phyloP scores from a whole-genome alignment of 176 grass and related monocot species.

The Typha latifolia region DNA sequence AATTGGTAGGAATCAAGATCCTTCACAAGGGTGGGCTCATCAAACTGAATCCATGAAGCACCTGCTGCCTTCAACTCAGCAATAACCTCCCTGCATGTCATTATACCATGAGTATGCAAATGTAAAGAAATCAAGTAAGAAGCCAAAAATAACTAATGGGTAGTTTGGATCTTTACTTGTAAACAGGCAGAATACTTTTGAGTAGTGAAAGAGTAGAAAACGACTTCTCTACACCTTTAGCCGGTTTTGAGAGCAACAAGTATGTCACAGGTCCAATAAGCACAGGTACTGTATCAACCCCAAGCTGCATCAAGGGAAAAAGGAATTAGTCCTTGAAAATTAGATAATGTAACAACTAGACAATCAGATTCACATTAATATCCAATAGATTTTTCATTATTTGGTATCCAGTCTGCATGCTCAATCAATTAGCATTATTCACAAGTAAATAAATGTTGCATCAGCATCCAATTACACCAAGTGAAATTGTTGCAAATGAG shows the following conservation, averaged over 20 bases:
- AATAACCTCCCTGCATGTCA: conserved; percentile 62
- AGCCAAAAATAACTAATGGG: not conserved
- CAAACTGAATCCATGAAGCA: conserved; percentile 90
- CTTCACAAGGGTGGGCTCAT: conserved; percentile 82
- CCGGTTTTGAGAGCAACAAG: conserved; percentile 86
- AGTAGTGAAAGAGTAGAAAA: conserved; percentile 85
- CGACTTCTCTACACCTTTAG: conserved; percentile 80
- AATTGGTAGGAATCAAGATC: conserved; percentile 68
- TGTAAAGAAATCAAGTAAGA: not conserved
- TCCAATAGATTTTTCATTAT: not conserved
- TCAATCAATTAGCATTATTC: not conserved
- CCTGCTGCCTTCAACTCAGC: conserved; percentile 82
- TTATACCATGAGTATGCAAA: conserved; percentile 19
- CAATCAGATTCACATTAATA: not conserved
- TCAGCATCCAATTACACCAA: not conserved
- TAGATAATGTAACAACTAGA: not conserved
- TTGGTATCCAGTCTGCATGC: not conserved
- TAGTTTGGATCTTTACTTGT: conserved; percentile 58
- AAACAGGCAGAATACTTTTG: conserved; percentile 60
- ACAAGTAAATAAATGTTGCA: not conserved
- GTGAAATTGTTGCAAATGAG: not conserved
- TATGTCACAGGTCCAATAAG: conserved; percentile 94
- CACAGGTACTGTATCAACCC: conserved; percentile 62
- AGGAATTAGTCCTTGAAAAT: not conserved
- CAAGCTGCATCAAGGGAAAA: conserved; percentile 45